phyloP scores from a whole-genome alignment of 2,329 filamentous ascomycete species.

The Botrytis elliptica region DNA sequence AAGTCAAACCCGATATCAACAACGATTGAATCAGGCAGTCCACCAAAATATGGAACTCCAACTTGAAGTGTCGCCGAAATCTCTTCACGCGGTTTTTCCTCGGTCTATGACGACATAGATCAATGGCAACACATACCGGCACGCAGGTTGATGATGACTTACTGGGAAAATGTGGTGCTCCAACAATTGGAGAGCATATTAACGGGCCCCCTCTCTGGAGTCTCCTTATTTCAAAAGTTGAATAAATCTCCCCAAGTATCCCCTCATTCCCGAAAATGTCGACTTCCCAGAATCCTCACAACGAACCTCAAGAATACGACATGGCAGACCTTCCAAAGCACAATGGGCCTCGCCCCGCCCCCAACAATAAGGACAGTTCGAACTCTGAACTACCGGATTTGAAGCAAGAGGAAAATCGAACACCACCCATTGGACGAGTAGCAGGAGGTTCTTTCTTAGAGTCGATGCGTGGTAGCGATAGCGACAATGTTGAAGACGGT shows the following conservation, averaged over 20 bases:
- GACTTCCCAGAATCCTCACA: neutral
- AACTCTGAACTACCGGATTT: slow-evolving; percentile 11
- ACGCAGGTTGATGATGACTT: slow-evolving; percentile 12
- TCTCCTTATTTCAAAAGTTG: slow-evolving; percentile 21
- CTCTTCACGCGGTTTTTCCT: slow-evolving; percentile 27
- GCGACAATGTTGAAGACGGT: slow-evolving; percentile 35
- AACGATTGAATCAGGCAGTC: slow-evolving; percentile 12
- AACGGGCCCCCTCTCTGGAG: slow-evolving; percentile 4
- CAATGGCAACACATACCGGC: slow-evolving; percentile 18
- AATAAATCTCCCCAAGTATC: slow-evolving; percentile 20
- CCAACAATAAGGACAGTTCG: neutral
- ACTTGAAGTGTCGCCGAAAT: slow-evolving; percentile 24
- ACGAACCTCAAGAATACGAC: neutral
- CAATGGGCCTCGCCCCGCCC: slow-evolving; percentile 1
- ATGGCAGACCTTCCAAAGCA: slow-evolving; percentile 12
- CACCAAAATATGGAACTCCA: slow-evolving; percentile 20
- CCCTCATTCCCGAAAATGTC: neutral
- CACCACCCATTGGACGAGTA: slow-evolving; percentile 39
- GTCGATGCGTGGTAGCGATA: slow-evolving; percentile 39
- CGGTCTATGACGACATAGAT: slow-evolving; percentile 30
- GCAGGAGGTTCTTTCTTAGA: slow-evolving; percentile 43
- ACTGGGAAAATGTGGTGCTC: slow-evolving; percentile 13
- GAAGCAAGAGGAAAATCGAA: slow-evolving; percentile 29
- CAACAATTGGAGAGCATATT: slow-evolving; percentile 10
- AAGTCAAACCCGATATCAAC: slow-evolving; percentile 15